phyloP scores from a whole-genome alignment of 2,329 filamentous ascomycete genomes.

The Aspergillus pseudoviridinutans region DNA sequence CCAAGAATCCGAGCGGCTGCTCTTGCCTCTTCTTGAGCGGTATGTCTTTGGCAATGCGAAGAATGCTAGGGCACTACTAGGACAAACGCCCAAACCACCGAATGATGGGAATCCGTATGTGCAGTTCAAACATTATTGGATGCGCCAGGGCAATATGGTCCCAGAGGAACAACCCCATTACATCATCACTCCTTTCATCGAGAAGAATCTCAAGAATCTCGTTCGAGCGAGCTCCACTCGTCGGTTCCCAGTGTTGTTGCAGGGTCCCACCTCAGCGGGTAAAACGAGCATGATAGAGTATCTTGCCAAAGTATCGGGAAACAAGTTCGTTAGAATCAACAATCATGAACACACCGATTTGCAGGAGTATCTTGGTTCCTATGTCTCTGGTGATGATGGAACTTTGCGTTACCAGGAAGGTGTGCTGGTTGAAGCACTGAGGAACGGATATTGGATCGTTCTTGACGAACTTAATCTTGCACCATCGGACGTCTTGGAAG shows the following conservation, averaged over 20 bases:
- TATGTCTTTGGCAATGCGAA: slow-evolving; percentile 69
- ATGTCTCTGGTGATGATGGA: slow-evolving; percentile 80
- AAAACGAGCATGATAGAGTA: slow-evolving; percentile 99
- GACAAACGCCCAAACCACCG: slow-evolving; percentile 73
- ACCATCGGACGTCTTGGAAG: slow-evolving; percentile 93
- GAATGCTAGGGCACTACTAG: slow-evolving; percentile 68
- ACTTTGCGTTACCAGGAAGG: slow-evolving; percentile 90
- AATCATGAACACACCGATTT: slow-evolving; percentile 99
- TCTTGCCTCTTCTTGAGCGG: slow-evolving; percentile 75
- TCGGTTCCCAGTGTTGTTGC: slow-evolving; percentile 88
- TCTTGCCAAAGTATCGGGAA: slow-evolving; percentile 91
- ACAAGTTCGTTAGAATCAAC: slow-evolving; percentile 97
- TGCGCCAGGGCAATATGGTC: slow-evolving; percentile 67
- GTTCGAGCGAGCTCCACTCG: slow-evolving; percentile 90
- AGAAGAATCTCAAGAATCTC: slow-evolving; percentile 89
- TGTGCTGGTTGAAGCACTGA: slow-evolving; percentile 83
- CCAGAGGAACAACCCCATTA: slow-evolving; percentile 78
- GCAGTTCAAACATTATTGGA: slow-evolving; percentile 85
- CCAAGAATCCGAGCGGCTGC: slow-evolving; percentile 71
- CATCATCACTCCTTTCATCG: slow-evolving; percentile 93
- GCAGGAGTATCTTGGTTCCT: slow-evolving; percentile 95
- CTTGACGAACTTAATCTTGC: slow-evolving; percentile 96
- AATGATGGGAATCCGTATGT: slow-evolving; percentile 74
- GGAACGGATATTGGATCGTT: slow-evolving; percentile 95
- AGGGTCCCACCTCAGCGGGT: slow-evolving; percentile 93